Evolutionary conservation across 352 stramenopile genomes (phyloP).

Genomic region (Phytophthora nicotianae): DNA sequence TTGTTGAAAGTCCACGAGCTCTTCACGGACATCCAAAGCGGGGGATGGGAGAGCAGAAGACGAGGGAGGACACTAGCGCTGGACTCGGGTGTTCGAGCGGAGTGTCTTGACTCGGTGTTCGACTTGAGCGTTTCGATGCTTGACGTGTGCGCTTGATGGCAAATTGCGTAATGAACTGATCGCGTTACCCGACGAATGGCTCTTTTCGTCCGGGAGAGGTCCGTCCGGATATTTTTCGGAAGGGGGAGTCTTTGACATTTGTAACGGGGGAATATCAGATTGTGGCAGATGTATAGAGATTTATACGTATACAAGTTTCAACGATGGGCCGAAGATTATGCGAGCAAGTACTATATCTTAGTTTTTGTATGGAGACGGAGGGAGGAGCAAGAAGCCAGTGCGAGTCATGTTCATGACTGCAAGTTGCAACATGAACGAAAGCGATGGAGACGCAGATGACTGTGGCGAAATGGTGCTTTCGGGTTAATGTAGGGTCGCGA

Average conservation of each 20-base stretch:
- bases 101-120: conserved; percentile 4
- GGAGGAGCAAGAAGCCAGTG: conserved; percentile 20
- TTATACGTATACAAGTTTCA: conserved; percentile 15
- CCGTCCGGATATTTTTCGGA: conserved; percentile 8
- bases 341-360: conserved; percentile 22
- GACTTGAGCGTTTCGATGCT: conserved; percentile 23
- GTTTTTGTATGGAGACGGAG: conserved; percentile 4
- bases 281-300: conserved; percentile 2
- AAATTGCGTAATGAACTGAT: conserved; percentile 75
- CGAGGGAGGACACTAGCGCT: conserved; percentile 17
- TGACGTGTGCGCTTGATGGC: conserved; percentile 36
- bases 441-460: background rate
- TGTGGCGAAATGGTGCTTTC: too few relatives aligned
- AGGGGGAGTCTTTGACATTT: conserved; percentile 17
- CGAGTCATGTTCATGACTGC: conserved; percentile 6
- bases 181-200: conserved; percentile 61
- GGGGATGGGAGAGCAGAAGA: conserved; percentile 24
- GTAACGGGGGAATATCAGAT: conserved; percentile 23
- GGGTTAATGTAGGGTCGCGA: background rate
- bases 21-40: conserved; percentile 81
- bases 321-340: conserved; percentile 6
- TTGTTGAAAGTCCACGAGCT: conserved; percentile 86
- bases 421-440: conserved; percentile 6
- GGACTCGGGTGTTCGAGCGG: conserved; percentile 18
- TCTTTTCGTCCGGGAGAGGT: conserved; percentile 10